Conservation (phyloP, 352 stramenopile species). For the Pythium volutum region DNA sequence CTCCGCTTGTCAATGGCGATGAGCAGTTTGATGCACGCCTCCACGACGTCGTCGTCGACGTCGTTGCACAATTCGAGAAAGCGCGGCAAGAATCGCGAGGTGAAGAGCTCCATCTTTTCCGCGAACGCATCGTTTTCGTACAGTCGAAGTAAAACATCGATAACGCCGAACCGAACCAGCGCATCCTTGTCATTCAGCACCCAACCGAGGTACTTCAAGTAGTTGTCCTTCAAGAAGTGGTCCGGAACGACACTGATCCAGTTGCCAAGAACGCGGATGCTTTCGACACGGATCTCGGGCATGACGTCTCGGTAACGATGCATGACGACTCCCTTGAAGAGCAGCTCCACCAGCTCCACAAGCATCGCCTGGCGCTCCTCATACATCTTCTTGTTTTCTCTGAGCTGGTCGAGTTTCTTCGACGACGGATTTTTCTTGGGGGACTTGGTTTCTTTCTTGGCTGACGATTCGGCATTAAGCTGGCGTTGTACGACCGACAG, state of each 20-base stretch:
- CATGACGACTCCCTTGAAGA: slow-evolving; percentile 78
- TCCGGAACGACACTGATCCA: slow-evolving; percentile 87
- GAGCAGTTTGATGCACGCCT: slow-evolving; percentile 64
- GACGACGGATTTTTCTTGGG: slow-evolving; percentile 20
- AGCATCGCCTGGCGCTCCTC: slow-evolving; percentile 55
- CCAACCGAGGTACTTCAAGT: slow-evolving; percentile 96
- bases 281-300: slow-evolving; percentile 84
- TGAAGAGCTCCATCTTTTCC: slow-evolving; percentile 78
- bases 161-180: slow-evolving; percentile 74
- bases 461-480: slow-evolving; percentile 45
- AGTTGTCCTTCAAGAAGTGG: slow-evolving; percentile 92
- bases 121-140: slow-evolving; percentile 77
- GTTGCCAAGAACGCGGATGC: slow-evolving; percentile 72
- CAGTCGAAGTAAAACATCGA: slow-evolving; percentile 78
- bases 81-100: slow-evolving; percentile 64
- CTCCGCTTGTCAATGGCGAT: slow-evolving; percentile 80
- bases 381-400: slow-evolving; percentile 68
- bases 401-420: slow-evolving; percentile 57
- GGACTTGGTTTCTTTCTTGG: slow-evolving; percentile 19
- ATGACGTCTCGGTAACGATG: slow-evolving; percentile 93
- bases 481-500: slow-evolving; percentile 68
- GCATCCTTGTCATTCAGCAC: slow-evolving; percentile 91
- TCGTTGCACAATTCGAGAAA: slow-evolving; percentile 84
- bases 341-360: slow-evolving; percentile 51
- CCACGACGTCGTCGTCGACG: slow-evolving; percentile 68